Evolutionary conservation across 2,329 filamentous ascomycete species (phyloP).

Genomic region (Venturia pyrina): DNA sequence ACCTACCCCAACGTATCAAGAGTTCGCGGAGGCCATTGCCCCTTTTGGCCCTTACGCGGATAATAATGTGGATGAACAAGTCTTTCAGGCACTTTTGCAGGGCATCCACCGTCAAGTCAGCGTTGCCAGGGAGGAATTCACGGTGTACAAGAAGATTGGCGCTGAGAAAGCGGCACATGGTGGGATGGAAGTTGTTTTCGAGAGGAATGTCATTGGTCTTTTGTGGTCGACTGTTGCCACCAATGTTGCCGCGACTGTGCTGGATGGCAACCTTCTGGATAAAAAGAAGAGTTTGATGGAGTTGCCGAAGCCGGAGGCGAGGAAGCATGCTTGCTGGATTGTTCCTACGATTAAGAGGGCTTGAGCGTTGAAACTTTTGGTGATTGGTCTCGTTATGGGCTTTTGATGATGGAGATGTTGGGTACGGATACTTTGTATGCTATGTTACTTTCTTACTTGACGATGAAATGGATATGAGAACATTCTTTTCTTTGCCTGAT

Average conservation of each 20-base stretch:
- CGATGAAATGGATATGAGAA: neutral
- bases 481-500: no score
- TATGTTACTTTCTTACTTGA: neutral
- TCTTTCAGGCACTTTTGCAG: neutral
- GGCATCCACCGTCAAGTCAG: conserved; percentile 22
- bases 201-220: conserved; percentile 18
- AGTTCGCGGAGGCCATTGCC: conserved; percentile 38
- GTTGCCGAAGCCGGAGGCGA: conserved; percentile 27
- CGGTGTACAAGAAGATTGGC: conserved; percentile 27
- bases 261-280: conserved; percentile 10
- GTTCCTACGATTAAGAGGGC: conserved; percentile 29
- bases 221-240: conserved; percentile 21
- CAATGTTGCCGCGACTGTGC: conserved; percentile 19
- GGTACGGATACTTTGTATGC: neutral
- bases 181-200: conserved; percentile 30
- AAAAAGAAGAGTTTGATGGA: conserved; percentile 24
- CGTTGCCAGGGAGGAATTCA: conserved; percentile 26
- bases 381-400: no score
- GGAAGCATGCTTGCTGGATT: conserved; percentile 37
- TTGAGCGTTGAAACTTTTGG: neutral
- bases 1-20: conserved; percentile 53
- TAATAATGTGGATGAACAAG: neutral
- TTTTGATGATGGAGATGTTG: neutral
- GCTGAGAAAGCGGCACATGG: conserved; percentile 22
- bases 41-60: conserved; percentile 22